These are phyloP conservation scores for Cystobasidium ongulense DNA, from an alignment of 768 basidiomycete genomes.

Conservation along the genomic window DNA sequence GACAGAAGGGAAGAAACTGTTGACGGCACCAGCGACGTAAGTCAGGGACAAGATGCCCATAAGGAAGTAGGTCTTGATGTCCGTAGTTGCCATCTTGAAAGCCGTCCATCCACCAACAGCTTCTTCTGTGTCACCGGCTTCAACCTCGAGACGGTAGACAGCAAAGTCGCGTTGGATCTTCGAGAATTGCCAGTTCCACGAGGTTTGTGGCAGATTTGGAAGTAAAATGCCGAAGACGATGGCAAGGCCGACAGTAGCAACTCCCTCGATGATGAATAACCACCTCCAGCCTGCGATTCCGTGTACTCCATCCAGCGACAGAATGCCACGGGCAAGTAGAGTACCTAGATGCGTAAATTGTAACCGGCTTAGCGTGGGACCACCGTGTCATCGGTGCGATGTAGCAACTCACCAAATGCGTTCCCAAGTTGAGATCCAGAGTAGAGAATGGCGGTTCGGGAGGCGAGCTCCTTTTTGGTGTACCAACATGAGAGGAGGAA, in stretches of 20 bases:
- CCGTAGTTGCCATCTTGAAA: slow-evolving; percentile 30
- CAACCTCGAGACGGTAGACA: slow-evolving; percentile 43
- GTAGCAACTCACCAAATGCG: slow-evolving; percentile 60
- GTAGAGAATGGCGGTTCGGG: slow-evolving; percentile 58
- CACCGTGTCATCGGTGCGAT: no score
- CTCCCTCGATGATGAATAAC: slow-evolving; percentile 39
- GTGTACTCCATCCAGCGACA: slow-evolving; percentile 61
- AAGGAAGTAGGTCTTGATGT: slow-evolving; percentile 58
- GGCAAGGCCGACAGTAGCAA: slow-evolving; percentile 50
- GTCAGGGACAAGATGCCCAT: slow-evolving; percentile 4
- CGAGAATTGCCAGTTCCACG: slow-evolving; percentile 37
- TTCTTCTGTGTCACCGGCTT: slow-evolving; percentile 40
- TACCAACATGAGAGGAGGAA: slow-evolving; percentile 66
- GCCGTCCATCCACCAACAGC: slow-evolving; percentile 7
- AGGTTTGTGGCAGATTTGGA: slow-evolving; percentile 57
- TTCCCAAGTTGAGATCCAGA: slow-evolving; percentile 59
- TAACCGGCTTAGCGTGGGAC: no score
- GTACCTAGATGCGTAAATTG: not conserved
- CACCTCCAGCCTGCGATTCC: slow-evolving; percentile 62
- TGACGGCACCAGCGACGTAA: slow-evolving; percentile 20
- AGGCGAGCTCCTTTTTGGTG: slow-evolving; percentile 61
- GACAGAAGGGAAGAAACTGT: slow-evolving; percentile 49
- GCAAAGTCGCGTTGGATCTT: slow-evolving; percentile 41
- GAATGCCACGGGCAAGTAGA: slow-evolving; percentile 47
- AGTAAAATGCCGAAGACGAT: slow-evolving; percentile 54